Conservation (phyloP, 768 basidiomycete genomes). For the Mycena rebaudengoi region DNA sequence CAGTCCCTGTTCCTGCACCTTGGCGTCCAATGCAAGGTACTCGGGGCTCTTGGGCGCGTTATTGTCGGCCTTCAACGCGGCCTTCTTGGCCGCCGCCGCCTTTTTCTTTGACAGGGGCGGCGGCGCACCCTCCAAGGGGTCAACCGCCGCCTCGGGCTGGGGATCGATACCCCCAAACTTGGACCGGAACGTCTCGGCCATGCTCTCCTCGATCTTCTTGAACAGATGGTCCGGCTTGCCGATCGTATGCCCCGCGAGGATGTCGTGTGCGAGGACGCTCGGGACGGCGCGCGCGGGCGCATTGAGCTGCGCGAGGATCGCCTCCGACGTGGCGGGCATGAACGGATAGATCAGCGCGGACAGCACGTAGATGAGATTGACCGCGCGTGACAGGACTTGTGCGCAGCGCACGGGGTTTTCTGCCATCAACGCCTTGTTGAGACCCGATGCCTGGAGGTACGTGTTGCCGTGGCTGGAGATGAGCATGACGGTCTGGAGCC, state of each 20-base stretch:
- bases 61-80: slow-evolving; percentile 44
- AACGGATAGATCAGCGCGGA: slow-evolving; percentile 90
- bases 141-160: slow-evolving; percentile 44
- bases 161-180: slow-evolving; percentile 78
- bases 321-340: slow-evolving; percentile 90
- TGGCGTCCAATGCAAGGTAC: slow-evolving; percentile 74
- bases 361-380: slow-evolving; percentile 93
- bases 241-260: slow-evolving; percentile 86
- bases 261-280: slow-evolving; percentile 75
- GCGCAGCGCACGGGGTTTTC: slow-evolving; percentile 87
- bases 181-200: slow-evolving; percentile 82
- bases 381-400: slow-evolving; percentile 86
- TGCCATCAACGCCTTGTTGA: slow-evolving; percentile 89
- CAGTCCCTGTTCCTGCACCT: slow-evolving; percentile 80
- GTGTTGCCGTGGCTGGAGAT: slow-evolving; percentile 90
- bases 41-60: slow-evolving; percentile 76
- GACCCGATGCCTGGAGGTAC: slow-evolving; percentile 92
- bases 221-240: slow-evolving; percentile 91
- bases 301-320: slow-evolving; percentile 87
- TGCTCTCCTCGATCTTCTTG: slow-evolving; percentile 91
- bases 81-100: slow-evolving; percentile 56
- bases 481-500: slow-evolving; percentile 89
- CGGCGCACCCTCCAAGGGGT: slow-evolving; percentile 48
- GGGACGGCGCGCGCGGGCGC: slow-evolving; percentile 88
- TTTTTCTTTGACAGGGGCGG: slow-evolving; percentile 67